A percentile compares a stretch with the other conserved stretches of the same genome.
phyloP scores from a whole-genome alignment of 2,329 filamentous ascomycete species.

The Sarocladiaceae sp. region DNA sequence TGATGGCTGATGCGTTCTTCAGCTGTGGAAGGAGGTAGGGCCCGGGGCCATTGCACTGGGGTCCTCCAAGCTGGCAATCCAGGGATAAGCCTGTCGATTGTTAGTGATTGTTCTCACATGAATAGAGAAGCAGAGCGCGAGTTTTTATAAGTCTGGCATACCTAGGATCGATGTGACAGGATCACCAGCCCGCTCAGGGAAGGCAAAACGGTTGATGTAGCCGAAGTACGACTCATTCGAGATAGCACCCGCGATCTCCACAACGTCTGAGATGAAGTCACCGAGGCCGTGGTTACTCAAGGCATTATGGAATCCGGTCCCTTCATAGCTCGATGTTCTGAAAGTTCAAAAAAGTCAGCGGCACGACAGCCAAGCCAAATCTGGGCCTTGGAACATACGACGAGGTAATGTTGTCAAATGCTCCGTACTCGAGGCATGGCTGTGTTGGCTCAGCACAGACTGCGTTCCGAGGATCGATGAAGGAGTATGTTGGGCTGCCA shows the following conservation, averaged over 20 bases:
- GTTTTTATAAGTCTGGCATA: background rate
- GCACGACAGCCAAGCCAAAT: background rate
- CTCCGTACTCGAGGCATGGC: background rate
- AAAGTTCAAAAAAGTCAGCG: background rate
- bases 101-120: no score
- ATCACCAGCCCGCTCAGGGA: background rate
- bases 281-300: background rate
- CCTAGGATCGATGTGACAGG: background rate
- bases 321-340: background rate
- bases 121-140: background rate
- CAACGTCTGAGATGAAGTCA: conserved; percentile 2
- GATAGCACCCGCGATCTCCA: background rate
- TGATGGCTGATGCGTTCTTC: background rate
- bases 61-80: background rate
- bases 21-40: conserved; percentile 4
- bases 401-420: conserved; percentile 4
- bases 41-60: conserved; percentile 16
- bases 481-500: conserved; percentile 2
- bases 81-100: conserved; percentile 4
- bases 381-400: background rate
- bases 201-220: background rate
- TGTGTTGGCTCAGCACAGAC: background rate
- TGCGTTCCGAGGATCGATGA: background rate
- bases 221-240: conserved; percentile 3
- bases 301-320: background rate